Base-by-base conservation (phyloP, 192 early-diverging fungal species). In the Obelidium mucronatum region DNA sequence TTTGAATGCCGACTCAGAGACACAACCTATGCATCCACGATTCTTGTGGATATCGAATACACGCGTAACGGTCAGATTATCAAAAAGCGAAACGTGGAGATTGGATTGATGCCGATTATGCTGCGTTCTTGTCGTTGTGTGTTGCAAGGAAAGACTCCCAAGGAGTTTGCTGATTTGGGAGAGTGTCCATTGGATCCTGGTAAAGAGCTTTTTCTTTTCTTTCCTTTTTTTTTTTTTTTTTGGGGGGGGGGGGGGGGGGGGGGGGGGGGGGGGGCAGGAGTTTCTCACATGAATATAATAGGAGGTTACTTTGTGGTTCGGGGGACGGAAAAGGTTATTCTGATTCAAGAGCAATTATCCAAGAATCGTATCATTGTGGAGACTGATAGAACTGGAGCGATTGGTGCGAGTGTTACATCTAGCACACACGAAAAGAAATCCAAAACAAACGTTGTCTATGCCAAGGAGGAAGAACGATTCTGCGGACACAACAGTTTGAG, bases 311-410 rank as follows among this genome's bases (percentile, higher is more conserved):
- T 99, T 88, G 89, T 99, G 40, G 93, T 97, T 72, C 92, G 95
- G 33, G 97, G 97, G 30, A 92, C 92, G 1, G 97, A 99, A 79
- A 99, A 98, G 84, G 95, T 99, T 2, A 96, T 97, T 86, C 77
- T 99, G 56, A 95, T 99, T 40, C 97, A 99, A 82, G 97, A 99
- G 87, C 97, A 99, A 75, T 87, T 99, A 82, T 96, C 95, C 28
- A 99, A 99, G 79, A 99, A 99, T 85, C 89, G 97, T 81, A 99
- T 99, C 72, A 95, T 99, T 79, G 93, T 98, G 22, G 94, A 97
- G 61, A 84, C 83, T 3, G 96, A 98, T 79, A 85, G 90, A 31
- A 94, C 90, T 73, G 93, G 92, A 2, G 81, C 83, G 58, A 93
- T 98, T 54, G 85, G 88, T 42, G 96, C 97, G 6, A 90, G 86